Base-by-base conservation (phyloP, 2,329 filamentous ascomycete species). In the Fusarium drepaniforme region DNA sequence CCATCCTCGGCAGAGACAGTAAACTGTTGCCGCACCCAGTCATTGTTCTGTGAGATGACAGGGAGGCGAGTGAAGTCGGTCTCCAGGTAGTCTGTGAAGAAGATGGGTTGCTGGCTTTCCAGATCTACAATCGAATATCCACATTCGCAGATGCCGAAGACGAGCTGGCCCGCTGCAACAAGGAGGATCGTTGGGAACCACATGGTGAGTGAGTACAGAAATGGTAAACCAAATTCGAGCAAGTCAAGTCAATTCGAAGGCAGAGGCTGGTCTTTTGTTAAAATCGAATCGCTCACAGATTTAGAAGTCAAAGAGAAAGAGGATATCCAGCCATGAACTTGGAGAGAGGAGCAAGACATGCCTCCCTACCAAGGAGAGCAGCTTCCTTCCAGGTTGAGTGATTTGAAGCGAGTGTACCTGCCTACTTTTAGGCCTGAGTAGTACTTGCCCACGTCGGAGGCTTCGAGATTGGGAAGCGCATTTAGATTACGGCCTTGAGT, bases 11-110 rank as follows among this genome's bases (percentile, higher is more conserved):
- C 84, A 9, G 89, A 88, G 62, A 93, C 87, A 77, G 92, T 92
- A 84, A 93, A 96, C 33, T 87, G 86, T 80, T 95, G 93, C 16
- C 88, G 86, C 30, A 84, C 80, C 94, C 94, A 96, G 73, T 91
- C 88, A 4, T 88, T 84, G 75, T 90, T 85, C 6, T 84, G 78
- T 18, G 85, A 83, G 57, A 90, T 83, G 66, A 88, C 81, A 12
- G 83, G 76, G 42, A 90, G 79, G 70, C 90, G 89, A 4, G 91
- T 84, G 79, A 96, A 96, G 83, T 96, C 91, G 23, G 92, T 92
- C 79, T 95, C 93, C 62, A 94, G 82, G 13, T 91, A 80, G 70
- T 95, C 91, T 3, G 92, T 94, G 80, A 93, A 95, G 63, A 93
- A 79, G 46, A 86, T 82, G 57, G 82, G 78, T 5, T 80, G 74